Percentiles rank a stretch among this genome's conserved stretches.
Evolutionary conservation across 2,329 filamentous ascomycete species (phyloP).

Genomic region (Penicillium vulpinum): DNA sequence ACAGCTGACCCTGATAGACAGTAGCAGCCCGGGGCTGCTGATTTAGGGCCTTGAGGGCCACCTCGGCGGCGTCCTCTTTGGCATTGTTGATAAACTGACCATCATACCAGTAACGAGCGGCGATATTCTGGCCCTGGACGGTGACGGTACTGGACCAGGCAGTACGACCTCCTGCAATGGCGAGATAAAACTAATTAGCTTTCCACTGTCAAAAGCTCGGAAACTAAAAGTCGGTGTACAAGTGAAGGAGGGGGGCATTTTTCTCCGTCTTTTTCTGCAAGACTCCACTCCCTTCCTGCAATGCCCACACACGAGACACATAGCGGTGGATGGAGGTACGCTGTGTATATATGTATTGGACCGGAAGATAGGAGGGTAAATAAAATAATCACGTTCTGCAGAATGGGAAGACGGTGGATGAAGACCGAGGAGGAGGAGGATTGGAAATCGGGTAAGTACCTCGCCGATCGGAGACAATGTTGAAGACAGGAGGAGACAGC

Average conservation of each 20-base stretch:
- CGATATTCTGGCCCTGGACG: conserved; percentile 64
- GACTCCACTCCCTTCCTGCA: conserved; percentile 28
- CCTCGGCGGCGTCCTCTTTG: conserved; percentile 86
- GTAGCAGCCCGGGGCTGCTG: conserved; percentile 27
- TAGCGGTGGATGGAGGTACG: conserved; percentile 6
- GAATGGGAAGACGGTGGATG: conserved; percentile 28
- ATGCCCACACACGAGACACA: conserved; percentile 22
- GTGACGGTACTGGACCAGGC: conserved; percentile 83
- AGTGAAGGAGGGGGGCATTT: conserved; percentile 6
- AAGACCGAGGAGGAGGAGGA: conserved; percentile 8
- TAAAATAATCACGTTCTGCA: conserved; percentile 31
- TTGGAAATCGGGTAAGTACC: conserved; percentile 49
- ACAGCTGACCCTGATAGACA: conserved; percentile 28
- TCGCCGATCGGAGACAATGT: conserved; percentile 73
- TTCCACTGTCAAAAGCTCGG: conserved; percentile 19
- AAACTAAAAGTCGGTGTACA: conserved; percentile 38
- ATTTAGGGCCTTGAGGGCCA: conserved; percentile 53
- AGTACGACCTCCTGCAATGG: conserved; percentile 72
- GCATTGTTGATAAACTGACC: conserved; percentile 85
- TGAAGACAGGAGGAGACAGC: conserved; percentile 60
- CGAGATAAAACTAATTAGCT: conserved; percentile 27
- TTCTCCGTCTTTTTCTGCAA: conserved; percentile 14
- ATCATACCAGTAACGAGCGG: conserved; percentile 89
- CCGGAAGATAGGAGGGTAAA: conserved; percentile 26
- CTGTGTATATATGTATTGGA: not conserved